These are phyloP conservation scores for Daldinia grandis DNA, from an alignment of 495 filamentous ascomycete genomes.

Conservation along the genomic window DNA sequence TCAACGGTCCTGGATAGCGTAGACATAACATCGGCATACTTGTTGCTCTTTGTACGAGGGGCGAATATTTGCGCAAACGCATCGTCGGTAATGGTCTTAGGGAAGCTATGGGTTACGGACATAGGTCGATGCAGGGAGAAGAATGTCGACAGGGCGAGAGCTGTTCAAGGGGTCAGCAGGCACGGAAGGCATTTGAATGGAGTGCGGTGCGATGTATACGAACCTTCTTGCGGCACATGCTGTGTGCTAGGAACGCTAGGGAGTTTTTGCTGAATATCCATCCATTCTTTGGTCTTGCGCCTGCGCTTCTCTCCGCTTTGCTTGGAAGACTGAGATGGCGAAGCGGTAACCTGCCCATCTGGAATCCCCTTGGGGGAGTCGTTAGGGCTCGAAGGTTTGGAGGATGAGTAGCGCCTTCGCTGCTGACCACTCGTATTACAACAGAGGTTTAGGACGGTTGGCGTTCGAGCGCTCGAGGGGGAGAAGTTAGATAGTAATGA, in stretches of 20 bases:
- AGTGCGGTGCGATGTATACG: conserved; percentile 26
- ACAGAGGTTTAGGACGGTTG: conserved; percentile 48
- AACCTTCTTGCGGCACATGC: conserved; percentile 78
- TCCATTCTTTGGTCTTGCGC: conserved; percentile 53
- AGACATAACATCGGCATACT: conserved; percentile 74
- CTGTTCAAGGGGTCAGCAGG: conserved; percentile 56
- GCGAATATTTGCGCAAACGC: conserved; percentile 85
- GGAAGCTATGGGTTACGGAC: conserved; percentile 81
- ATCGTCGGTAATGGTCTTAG: conserved; percentile 72
- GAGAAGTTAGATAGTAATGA: conserved; percentile 51
- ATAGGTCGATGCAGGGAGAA: conserved; percentile 97
- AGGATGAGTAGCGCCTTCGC: conserved; percentile 61
- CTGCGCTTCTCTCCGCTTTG: conserved; percentile 56
- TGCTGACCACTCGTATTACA: conserved; percentile 53
- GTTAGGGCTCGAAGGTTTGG: conserved; percentile 64
- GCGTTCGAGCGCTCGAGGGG: conserved; percentile 48
- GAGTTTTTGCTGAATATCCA: conserved; percentile 58
- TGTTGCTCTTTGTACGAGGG: conserved; percentile 58
- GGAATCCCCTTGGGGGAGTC: conserved; percentile 59
- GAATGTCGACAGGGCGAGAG: conserved; percentile 87
- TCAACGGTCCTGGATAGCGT: conserved; percentile 78
- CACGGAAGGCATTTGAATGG: background rate
- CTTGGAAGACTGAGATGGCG: conserved; percentile 50
- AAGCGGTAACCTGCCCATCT: conserved; percentile 52
- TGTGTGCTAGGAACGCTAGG: conserved; percentile 87